Evolutionary conservation across 192 early-diverging fungal genomes (phyloP).

Genomic region (Coemansia sp.): DNA sequence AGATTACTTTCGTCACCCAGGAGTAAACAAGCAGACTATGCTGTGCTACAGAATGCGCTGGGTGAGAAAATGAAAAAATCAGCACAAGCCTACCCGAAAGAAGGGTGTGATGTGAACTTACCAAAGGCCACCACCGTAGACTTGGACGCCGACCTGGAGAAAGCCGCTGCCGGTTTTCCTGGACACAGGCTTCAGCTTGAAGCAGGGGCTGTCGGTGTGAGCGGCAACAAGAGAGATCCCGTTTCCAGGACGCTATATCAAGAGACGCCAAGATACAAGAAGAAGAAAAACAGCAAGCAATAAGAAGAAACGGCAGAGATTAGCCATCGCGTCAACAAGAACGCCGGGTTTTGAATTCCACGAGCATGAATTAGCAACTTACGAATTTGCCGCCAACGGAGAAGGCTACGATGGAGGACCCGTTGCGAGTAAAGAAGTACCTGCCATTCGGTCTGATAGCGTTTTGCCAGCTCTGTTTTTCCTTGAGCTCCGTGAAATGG

Average conservation of each 20-base stretch:
- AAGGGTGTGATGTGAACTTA: slow-evolving; percentile 8
- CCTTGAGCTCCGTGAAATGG: slow-evolving; percentile 86
- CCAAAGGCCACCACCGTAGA: slow-evolving; percentile 98
- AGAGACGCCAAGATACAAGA: not conserved
- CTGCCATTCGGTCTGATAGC: slow-evolving; percentile 75
- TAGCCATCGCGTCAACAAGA: not conserved
- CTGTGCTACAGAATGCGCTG: too few relatives aligned
- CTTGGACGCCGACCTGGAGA: slow-evolving; percentile 86
- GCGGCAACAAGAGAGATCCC: slow-evolving; percentile 91
- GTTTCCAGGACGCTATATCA: slow-evolving; percentile 65
- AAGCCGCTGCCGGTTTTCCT: slow-evolving; percentile 87
- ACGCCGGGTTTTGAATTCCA: not conserved
- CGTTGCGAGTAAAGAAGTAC: slow-evolving; percentile 98
- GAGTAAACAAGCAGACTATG: too few relatives aligned
- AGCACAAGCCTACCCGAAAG: not conserved
- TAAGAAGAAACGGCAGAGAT: not conserved
- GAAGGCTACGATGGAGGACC: slow-evolving; percentile 85
- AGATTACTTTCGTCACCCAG: not conserved
- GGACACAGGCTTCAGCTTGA: slow-evolving; percentile 94
- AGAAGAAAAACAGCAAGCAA: not conserved
- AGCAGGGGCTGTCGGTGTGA: slow-evolving; percentile 96
- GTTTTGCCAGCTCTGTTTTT: slow-evolving; percentile 81
- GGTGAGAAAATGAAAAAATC: too few relatives aligned
- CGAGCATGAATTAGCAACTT: not conserved
- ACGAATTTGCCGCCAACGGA: slow-evolving; percentile 84